Evolutionary conservation across 179 eudicot species (phyloP), one percentile per base, ranked within the genome.

Genomic region (Beta corolliflora): DNA sequence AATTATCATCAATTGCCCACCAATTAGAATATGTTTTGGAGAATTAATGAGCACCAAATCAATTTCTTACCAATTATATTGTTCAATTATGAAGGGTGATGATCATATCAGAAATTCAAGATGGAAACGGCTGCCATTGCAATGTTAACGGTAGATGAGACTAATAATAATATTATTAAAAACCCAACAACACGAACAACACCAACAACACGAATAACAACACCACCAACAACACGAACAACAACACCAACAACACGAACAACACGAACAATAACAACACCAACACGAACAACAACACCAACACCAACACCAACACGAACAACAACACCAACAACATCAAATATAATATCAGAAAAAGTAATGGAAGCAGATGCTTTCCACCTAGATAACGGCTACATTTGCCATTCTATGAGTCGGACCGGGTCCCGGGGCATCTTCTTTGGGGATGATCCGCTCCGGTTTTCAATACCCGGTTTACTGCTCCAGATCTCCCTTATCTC

Each of bases 401-500:
- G 90, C 55, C 75, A 83, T 78, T 48, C 79, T 8, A 8, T 86
- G 73, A 65, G 74, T 6, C 77, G 72, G 1, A 67, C 77, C 55
- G 80, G 81, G 45, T 85, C 90, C 0, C 86, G 77, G 41, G 90
- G 89, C 8, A 19, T 84, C n/a, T 84, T 74, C 79, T 84, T 78
- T 13, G 86, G 85, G 53, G 87, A 86, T 53, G 75, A 82, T 31
- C 90, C 90, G 11, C 83, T 86, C n/a, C 69, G 55, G 29, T 84
- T 80, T 59, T 74, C 85, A 0, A 23, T 86, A 36, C 89, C 90
- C 4, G 81, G 82, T 7, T 73, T 88, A 31, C 53, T 86, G 78
- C 77, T 88, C 69, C 90, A 88, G 52, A 79, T 84, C 69, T 86
- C 87, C 50, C 83, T 88, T 41, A 83, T 88, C 21, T 77, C 87